Conservation (phyloP, 805 yeast genomes). For the Starmerella roubikii region DNA sequence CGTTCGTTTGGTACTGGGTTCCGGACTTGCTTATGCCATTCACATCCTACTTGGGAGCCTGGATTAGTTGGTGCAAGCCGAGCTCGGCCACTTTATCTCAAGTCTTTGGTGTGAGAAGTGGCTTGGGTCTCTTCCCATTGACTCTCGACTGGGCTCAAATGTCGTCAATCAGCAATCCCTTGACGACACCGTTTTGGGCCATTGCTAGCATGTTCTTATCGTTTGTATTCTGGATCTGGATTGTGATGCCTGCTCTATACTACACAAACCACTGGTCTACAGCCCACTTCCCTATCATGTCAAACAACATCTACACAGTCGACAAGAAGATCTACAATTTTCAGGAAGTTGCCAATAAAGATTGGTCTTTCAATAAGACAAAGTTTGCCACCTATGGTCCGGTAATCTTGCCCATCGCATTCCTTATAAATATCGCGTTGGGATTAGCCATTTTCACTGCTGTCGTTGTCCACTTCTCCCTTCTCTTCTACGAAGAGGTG, state of each 20-base stretch:
- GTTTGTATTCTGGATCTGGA: conserved; percentile 38
- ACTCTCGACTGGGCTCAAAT: conserved; percentile 64
- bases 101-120: conserved; percentile 49
- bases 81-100: conserved; percentile 45
- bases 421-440: conserved; percentile 45
- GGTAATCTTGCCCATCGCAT: conserved; percentile 46
- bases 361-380: conserved; percentile 32
- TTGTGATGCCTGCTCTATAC: conserved; percentile 28
- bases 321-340: conserved; percentile 39
- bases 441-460: conserved; percentile 52
- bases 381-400: conserved; percentile 51
- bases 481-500: conserved; percentile 43
- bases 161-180: conserved; percentile 38
- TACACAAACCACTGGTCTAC: conserved; percentile 44
- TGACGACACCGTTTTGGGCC: conserved; percentile 45
- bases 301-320: conserved; percentile 39
- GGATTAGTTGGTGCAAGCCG: conserved; percentile 52
- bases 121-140: conserved; percentile 52
- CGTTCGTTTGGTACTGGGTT: conserved; percentile 42
- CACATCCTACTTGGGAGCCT: conserved; percentile 39
- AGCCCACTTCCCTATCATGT: conserved; percentile 41
- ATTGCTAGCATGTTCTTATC: conserved; percentile 33
- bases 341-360: conserved; percentile 34
- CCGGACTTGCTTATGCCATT: conserved; percentile 51
- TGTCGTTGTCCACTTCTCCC: conserved; percentile 41